phyloP scores from a whole-genome alignment of 1,284 basidiomycete genomes.

The Fomitopsis pinicola region DNA sequence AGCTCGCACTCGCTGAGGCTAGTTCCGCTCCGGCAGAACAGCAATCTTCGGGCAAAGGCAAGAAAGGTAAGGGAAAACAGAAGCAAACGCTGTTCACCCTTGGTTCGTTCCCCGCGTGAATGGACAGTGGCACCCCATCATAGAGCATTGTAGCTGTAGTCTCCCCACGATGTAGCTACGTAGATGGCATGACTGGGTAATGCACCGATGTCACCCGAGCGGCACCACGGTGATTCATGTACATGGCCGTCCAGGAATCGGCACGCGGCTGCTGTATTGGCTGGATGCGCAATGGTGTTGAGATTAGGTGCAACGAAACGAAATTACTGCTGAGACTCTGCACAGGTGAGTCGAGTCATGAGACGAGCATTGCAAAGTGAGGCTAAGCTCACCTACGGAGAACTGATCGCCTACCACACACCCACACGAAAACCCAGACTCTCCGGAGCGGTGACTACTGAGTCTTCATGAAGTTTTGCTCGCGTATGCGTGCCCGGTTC shows the following conservation, averaged over 20 bases:
- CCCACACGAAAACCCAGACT: neutral
- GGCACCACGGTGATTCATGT: too few species aligned
- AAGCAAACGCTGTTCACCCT: conserved; percentile 79
- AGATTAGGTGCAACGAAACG: too few species aligned
- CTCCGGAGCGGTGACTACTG: conserved; percentile 35
- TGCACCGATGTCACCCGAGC: neutral
- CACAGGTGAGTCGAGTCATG: neutral
- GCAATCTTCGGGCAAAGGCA: conserved; percentile 42
- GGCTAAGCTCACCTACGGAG: neutral
- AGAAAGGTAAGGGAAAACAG: conserved; percentile 79
- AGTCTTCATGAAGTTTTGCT: conserved; percentile 75
- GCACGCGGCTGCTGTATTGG: too few species aligned
- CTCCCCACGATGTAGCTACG: neutral
- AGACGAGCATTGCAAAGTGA: neutral
- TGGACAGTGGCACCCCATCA: neutral
- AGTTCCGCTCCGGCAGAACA: conserved; percentile 10
- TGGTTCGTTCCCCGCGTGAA: conserved; percentile 55
- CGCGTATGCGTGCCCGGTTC: conserved; percentile 65
- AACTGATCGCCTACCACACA: neutral
- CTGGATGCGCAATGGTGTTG: too few species aligned
- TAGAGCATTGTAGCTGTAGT: neutral
- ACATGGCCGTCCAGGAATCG: too few species aligned
- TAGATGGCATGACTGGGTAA: neutral
- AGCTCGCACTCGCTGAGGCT: conserved; percentile 14
- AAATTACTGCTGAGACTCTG: neutral